A percentile compares a stretch with the other conserved stretches of the same genome.
Evolutionary conservation across 2,329 filamentous ascomycete species (phyloP).

Genomic region (Fragosphaeria purpurea): DNA sequence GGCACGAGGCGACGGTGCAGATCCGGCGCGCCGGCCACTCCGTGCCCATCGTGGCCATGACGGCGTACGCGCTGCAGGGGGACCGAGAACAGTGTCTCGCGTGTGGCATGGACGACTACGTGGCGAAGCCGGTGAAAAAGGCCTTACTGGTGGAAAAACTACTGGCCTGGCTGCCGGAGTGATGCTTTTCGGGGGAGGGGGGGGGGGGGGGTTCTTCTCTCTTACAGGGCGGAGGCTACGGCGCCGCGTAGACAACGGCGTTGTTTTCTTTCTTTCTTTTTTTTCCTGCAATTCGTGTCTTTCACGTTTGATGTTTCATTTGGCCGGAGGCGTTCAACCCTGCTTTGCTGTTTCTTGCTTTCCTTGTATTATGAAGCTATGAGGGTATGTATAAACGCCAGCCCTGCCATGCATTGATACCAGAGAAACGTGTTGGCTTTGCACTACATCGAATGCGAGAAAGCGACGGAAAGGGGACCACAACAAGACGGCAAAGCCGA

Average conservation of each 20-base stretch:
- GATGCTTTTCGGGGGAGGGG: too few relatives aligned
- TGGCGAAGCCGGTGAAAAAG: constrained; percentile 27
- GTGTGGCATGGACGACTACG: constrained; percentile 46
- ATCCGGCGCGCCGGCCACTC: constrained; percentile 31
- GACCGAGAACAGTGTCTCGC: constrained; percentile 43
- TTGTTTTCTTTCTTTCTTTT: neutral
- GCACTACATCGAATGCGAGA: too few relatives aligned
- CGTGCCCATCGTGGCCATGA: constrained; percentile 37
- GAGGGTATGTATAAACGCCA: too few relatives aligned
- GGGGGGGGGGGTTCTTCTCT: too few relatives aligned
- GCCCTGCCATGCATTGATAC: too few relatives aligned
- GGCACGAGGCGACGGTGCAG: constrained; percentile 36
- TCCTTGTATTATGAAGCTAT: too few relatives aligned
- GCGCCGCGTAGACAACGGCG: too few relatives aligned
- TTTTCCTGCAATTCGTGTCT: neutral
- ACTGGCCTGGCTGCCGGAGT: constrained; percentile 8
- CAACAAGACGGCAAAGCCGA: too few relatives aligned
- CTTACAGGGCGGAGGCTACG: too few relatives aligned
- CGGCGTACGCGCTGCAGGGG: constrained; percentile 44
- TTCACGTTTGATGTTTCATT: neutral
- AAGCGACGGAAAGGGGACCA: too few relatives aligned
- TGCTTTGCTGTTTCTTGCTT: neutral
- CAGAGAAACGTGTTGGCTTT: too few relatives aligned
- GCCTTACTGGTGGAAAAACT: constrained; percentile 10
- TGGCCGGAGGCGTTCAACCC: neutral